Evolutionary conservation across 192 early-diverging fungal species (phyloP).

Genomic region (Coemansia sp.): DNA sequence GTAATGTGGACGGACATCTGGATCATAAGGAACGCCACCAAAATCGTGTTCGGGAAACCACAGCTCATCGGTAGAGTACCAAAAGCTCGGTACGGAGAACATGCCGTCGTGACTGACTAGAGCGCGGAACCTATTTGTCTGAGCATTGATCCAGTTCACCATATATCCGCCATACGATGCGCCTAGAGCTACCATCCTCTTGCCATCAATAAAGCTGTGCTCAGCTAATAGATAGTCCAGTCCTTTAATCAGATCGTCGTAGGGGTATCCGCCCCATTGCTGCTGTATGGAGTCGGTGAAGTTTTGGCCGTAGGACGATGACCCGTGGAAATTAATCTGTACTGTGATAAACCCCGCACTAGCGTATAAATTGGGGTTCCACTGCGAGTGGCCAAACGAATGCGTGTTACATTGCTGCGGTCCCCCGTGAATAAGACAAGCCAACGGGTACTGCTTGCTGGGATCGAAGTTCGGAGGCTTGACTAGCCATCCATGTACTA

Average conservation of each 20-base stretch:
- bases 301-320: conserved; percentile 77
- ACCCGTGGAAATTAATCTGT: conserved; percentile 78
- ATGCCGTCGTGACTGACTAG: conserved; percentile 79
- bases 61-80: conserved; percentile 76
- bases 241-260: conserved; percentile 73
- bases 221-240: conserved; percentile 61
- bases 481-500: conserved; percentile 61
- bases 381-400: conserved; percentile 59
- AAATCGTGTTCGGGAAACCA: conserved; percentile 79
- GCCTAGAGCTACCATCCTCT: conserved; percentile 65
- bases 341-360: conserved; percentile 72
- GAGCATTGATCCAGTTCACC: conserved; percentile 85
- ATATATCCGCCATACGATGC: conserved; percentile 82
- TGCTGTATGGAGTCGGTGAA: conserved; percentile 71
- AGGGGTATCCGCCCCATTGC: conserved; percentile 81
- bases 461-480: conserved; percentile 65
- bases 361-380: conserved; percentile 78
- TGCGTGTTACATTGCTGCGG: conserved; percentile 74
- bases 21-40: conserved; percentile 66
- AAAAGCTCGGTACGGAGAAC: conserved; percentile 61
- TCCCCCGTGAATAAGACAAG: conserved; percentile 82
- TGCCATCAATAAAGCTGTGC: conserved; percentile 60
- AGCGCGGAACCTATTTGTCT: conserved; percentile 66
- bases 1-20: conserved; percentile 54
- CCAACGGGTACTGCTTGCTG: conserved; percentile 67